Evolutionary conservation across 768 basidiomycete species (phyloP).

Genomic region (Suillus alpinus): DNA sequence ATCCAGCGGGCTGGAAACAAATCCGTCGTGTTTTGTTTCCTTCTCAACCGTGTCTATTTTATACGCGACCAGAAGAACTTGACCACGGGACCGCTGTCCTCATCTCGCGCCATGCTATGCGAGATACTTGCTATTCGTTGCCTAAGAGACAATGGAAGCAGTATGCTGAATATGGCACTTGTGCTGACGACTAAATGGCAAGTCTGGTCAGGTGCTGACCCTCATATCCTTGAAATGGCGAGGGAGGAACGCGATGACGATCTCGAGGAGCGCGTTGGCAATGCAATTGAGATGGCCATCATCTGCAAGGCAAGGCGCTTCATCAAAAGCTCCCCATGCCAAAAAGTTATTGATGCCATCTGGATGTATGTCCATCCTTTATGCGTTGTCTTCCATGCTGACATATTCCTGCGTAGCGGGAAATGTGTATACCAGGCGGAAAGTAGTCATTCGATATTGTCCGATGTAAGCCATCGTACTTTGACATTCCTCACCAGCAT

Average conservation of each 20-base stretch:
- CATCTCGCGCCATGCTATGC: conserved; percentile 78
- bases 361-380: conserved; percentile 55
- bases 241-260: conserved; percentile 67
- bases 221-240: conserved; percentile 53
- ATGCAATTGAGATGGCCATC: conserved; percentile 92
- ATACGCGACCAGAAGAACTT: conserved; percentile 67
- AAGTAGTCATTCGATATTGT: conserved; percentile 84
- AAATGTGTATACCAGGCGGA: conserved; percentile 89
- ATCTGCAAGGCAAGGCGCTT: conserved; percentile 83
- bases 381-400: conserved; percentile 5
- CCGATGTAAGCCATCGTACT: conserved; percentile 59
- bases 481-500: background rate
- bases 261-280: conserved; percentile 78
- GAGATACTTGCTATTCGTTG: conserved; percentile 85
- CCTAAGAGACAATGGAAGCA: conserved; percentile 69
- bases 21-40: conserved; percentile 83
- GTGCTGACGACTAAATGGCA: conserved; percentile 78
- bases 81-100: conserved; percentile 64
- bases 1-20: conserved; percentile 75
- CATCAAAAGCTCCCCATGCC: conserved; percentile 85
- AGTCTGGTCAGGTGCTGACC: conserved; percentile 74
- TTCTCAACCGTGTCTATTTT: conserved; percentile 86
- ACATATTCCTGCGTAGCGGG: conserved; percentile 49
- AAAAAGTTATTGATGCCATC: conserved; percentile 84
- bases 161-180: conserved; percentile 65